Conservation (phyloP, 108 stramenopile species). For the Cyclotella baltica region DNA sequence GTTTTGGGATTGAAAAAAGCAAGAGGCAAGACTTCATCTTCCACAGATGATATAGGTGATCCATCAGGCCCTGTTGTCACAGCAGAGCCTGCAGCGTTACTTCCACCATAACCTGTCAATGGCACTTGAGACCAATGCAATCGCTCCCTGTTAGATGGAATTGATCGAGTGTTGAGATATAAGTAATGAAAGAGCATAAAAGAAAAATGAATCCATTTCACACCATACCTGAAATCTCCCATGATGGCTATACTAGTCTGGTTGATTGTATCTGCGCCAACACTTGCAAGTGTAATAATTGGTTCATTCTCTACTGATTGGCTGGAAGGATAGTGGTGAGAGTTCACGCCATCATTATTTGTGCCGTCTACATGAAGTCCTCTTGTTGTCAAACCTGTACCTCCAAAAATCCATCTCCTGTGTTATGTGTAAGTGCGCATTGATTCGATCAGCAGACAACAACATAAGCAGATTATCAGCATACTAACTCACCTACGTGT, state of each 20-base stretch:
- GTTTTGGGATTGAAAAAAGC: slow-evolving; percentile 74
- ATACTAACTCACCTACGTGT: slow-evolving; percentile 54
- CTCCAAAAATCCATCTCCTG: slow-evolving; percentile 82
- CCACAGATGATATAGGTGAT: slow-evolving; percentile 75
- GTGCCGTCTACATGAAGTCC: slow-evolving; percentile 79
- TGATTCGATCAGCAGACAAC: background rate
- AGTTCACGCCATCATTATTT: slow-evolving; percentile 79
- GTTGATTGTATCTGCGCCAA: slow-evolving; percentile 72
- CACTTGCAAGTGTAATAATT: slow-evolving; percentile 67
- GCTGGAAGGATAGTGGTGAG: slow-evolving; percentile 60
- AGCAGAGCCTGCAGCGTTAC: slow-evolving; percentile 70
- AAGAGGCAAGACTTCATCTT: slow-evolving; percentile 82
- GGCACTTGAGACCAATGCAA: slow-evolving; percentile 67
- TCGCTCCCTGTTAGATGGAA: slow-evolving; percentile 48
- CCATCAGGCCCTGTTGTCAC: slow-evolving; percentile 80
- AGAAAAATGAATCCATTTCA: no score
- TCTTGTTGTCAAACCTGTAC: slow-evolving; percentile 69
- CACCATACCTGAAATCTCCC: slow-evolving; percentile 75
- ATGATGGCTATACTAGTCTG: slow-evolving; percentile 65
- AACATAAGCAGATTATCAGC: background rate
- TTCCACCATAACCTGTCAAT: slow-evolving; percentile 82
- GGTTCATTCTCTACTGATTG: slow-evolving; percentile 53
- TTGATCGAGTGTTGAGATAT: background rate
- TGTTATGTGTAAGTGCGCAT: background rate
- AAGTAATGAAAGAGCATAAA: no score